A percentile compares a stretch with the other conserved stretches of the same genome.
Evolutionary conservation across 225 moss, liverwort and hornwort genomes (phyloP).

Genomic region (Physcomitrium patens): DNA sequence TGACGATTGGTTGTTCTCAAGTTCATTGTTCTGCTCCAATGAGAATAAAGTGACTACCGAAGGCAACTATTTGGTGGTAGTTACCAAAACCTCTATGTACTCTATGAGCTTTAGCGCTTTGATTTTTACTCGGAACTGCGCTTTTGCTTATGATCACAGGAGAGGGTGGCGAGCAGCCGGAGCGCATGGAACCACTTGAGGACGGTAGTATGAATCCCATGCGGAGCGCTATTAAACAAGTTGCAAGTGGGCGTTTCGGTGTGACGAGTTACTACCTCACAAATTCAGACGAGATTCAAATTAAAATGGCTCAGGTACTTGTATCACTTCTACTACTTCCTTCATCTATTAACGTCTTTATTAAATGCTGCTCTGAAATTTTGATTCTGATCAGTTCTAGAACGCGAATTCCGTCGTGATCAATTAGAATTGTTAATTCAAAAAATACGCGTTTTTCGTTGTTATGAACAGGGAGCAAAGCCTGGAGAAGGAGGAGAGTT

Average conservation of each 20-base stretch:
- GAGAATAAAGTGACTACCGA: too few relatives aligned
- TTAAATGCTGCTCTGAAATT: too few relatives aligned
- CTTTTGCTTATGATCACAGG: slow-evolving; percentile 42
- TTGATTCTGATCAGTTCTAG: too few relatives aligned
- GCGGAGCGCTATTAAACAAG: slow-evolving; percentile 87
- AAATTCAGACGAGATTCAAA: slow-evolving; percentile 83
- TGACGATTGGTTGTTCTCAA: not conserved
- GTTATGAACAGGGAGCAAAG: slow-evolving; percentile 65
- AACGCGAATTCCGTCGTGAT: not conserved
- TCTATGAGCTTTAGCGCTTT: too few relatives aligned
- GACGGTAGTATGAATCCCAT: slow-evolving; percentile 72
- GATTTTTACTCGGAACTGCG: not conserved
- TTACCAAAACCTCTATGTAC: too few relatives aligned
- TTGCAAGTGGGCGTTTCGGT: slow-evolving; percentile 87
- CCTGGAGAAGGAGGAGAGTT: slow-evolving; percentile 86
- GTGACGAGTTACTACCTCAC: slow-evolving; percentile 85
- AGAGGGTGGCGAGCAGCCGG: slow-evolving; percentile 84
- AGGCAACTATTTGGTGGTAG: too few relatives aligned
- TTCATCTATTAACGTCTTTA: not conserved
- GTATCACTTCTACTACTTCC: not conserved
- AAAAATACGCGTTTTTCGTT: not conserved
- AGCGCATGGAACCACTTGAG: slow-evolving; percentile 62
- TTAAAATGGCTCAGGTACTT: slow-evolving; percentile 88
- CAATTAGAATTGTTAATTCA: not conserved
- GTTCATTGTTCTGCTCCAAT: not conserved